Conservation (phyloP, 2,329 filamentous ascomycete genomes). For the Aspergillus quadricinctus region DNA sequence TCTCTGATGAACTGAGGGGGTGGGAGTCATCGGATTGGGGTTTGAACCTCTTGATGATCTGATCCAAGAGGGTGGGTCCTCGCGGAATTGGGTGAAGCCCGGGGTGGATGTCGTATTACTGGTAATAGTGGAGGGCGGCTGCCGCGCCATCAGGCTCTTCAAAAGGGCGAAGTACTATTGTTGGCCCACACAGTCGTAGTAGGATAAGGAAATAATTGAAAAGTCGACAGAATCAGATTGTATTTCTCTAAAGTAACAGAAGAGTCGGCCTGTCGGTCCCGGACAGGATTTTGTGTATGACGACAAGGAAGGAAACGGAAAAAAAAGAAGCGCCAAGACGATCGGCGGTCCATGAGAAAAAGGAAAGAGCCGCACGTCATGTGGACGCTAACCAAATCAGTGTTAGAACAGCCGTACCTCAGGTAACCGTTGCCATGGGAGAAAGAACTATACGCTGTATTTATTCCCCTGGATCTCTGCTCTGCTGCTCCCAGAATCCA, state of each 20-base stretch:
- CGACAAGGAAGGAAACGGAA: conserved; percentile 8
- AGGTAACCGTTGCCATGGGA: conserved; percentile 40
- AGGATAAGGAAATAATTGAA: neutral
- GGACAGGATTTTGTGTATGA: neutral
- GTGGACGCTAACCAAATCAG: conserved; percentile 44
- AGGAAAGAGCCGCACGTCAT: conserved; percentile 40
- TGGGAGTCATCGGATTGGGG: conserved; percentile 27
- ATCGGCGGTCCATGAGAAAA: conserved; percentile 43
- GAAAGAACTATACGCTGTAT: conserved; percentile 32
- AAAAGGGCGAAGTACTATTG: neutral
- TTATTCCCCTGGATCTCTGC: conserved; percentile 28
- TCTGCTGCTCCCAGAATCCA: conserved; percentile 21
- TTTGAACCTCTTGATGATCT: conserved; percentile 25
- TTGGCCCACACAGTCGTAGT: neutral
- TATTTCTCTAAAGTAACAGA: neutral
- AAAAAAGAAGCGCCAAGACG: conserved; percentile 15
- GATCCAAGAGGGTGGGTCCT: conserved; percentile 32
- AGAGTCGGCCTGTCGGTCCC: neutral
- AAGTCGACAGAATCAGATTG: neutral
- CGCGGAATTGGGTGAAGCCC: conserved; percentile 24
- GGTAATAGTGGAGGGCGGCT: conserved; percentile 22
- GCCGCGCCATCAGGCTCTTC: conserved; percentile 26
- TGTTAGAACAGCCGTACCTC: conserved; percentile 29
- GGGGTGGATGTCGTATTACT: conserved; percentile 12
- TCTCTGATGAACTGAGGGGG: conserved; percentile 41